Percentiles rank a stretch among this genome's conserved stretches.
phyloP scores from a whole-genome alignment of 108 stramenopile species.

The Epithemia pelagica region DNA sequence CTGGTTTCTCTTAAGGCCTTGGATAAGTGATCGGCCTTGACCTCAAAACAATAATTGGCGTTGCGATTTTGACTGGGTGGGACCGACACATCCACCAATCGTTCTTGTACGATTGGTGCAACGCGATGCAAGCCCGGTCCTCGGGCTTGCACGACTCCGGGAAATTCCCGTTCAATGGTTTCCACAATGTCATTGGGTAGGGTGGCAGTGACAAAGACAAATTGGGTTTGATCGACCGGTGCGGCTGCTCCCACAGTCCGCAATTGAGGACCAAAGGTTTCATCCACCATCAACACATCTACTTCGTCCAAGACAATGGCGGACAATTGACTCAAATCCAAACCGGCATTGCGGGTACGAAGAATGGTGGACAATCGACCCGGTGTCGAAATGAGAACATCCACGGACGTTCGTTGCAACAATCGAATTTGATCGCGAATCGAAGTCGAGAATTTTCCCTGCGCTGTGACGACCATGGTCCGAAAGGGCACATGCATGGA shows the following conservation, averaged over 20 bases:
- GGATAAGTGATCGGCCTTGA: slow-evolving; percentile 80
- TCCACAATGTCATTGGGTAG: slow-evolving; percentile 72
- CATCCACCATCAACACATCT: slow-evolving; percentile 81
- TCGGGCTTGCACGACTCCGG: slow-evolving; percentile 40
- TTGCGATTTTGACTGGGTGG: slow-evolving; percentile 54
- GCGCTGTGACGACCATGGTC: slow-evolving; percentile 63
- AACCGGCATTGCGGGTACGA: slow-evolving; percentile 48
- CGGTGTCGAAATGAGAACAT: slow-evolving; percentile 86
- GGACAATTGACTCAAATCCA: slow-evolving; percentile 55
- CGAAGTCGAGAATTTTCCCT: slow-evolving; percentile 49
- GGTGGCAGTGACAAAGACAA: slow-evolving; percentile 94
- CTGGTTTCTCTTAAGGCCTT: slow-evolving; percentile 58
- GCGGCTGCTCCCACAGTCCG: slow-evolving; percentile 70
- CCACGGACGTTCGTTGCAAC: slow-evolving; percentile 58
- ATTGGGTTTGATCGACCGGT: slow-evolving; percentile 59
- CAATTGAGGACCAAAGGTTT: slow-evolving; percentile 85
- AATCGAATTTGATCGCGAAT: slow-evolving; percentile 81
- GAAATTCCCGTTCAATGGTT: slow-evolving; percentile 74
- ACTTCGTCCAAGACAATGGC: slow-evolving; percentile 89
- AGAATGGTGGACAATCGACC: slow-evolving; percentile 86
- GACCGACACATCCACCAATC: slow-evolving; percentile 83
- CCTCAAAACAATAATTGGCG: slow-evolving; percentile 59
- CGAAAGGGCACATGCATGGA: slow-evolving; percentile 25
- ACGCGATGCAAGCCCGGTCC: slow-evolving; percentile 93
- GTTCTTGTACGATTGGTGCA: slow-evolving; percentile 60